phyloP scores from a whole-genome alignment of 495 filamentous ascomycete species.

The Penicillium lagena region DNA sequence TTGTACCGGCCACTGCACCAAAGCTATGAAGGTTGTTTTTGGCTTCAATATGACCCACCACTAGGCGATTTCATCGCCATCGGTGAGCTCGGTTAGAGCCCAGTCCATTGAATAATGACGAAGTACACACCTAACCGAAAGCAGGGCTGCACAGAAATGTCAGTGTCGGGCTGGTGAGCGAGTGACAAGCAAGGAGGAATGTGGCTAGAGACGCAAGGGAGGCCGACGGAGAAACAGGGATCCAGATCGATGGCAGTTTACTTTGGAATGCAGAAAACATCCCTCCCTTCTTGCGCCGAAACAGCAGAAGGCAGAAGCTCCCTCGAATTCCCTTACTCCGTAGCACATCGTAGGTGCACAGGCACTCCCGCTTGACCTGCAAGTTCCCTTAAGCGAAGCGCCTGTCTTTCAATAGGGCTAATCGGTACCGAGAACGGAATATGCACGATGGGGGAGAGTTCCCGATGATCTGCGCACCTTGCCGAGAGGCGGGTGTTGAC shows the following conservation, averaged over 20 bases:
- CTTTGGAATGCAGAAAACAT: conserved; percentile 17
- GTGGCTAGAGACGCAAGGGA: conserved; percentile 16
- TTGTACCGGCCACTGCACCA: neutral
- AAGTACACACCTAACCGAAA: neutral
- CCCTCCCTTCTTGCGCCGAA: conserved; percentile 1
- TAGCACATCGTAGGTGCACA: too few species aligned
- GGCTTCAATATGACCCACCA: neutral
- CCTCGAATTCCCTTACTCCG: too few species aligned
- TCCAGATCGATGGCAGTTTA: conserved; percentile 16
- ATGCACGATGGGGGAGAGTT: conserved; percentile 11
- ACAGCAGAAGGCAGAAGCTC: too few species aligned
- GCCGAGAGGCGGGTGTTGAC: conserved; percentile 7
- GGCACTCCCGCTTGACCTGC: too few species aligned
- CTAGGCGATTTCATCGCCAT: neutral
- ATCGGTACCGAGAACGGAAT: neutral
- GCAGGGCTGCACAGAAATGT: conserved; percentile 11
- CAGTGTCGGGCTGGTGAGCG: conserved; percentile 6
- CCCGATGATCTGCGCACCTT: conserved; percentile 2
- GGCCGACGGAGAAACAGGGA: conserved; percentile 2
- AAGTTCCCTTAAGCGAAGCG: too few species aligned
- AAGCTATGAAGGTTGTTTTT: neutral
- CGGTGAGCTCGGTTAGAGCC: conserved; percentile 10
- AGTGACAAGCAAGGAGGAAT: conserved; percentile 19
- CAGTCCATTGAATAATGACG: neutral
- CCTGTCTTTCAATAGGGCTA: too few species aligned